Percentiles rank a stretch among this genome's conserved stretches.
Evolutionary conservation across 176 grass and related monocot genomes (phyloP).

Genomic region (Pharus latifolius): DNA sequence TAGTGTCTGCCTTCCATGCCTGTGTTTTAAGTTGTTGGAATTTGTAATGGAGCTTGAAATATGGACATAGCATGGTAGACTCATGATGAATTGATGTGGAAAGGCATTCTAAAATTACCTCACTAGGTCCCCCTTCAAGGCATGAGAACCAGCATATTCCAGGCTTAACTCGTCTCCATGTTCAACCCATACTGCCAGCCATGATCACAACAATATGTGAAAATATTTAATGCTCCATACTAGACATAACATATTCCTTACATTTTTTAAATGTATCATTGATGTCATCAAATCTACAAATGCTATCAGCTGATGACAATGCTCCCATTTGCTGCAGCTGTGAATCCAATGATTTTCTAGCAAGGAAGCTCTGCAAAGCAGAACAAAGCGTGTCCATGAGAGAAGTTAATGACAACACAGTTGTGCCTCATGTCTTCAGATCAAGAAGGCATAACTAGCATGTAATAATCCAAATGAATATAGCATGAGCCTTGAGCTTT

Average conservation of each 20-base stretch:
- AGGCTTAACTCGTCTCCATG: slow-evolving; percentile 97
- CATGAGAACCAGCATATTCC: slow-evolving; percentile 91
- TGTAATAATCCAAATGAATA: neutral
- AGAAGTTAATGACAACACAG: neutral
- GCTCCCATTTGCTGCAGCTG: slow-evolving; percentile 69
- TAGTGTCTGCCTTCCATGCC: slow-evolving; percentile 90
- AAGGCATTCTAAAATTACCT: slow-evolving; percentile 43
- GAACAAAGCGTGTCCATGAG: slow-evolving; percentile 10
- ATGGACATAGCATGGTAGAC: neutral
- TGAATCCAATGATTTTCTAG: slow-evolving; percentile 68
- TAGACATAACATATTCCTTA: slow-evolving; percentile 32
- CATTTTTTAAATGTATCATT: slow-evolving; percentile 78
- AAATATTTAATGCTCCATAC: neutral
- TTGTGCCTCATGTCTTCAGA: too few species aligned
- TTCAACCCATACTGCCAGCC: slow-evolving; percentile 73
- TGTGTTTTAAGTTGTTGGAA: slow-evolving; percentile 21
- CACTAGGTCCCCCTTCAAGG: slow-evolving; percentile 89
- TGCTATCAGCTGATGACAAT: slow-evolving; percentile 68
- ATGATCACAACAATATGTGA: slow-evolving; percentile 6
- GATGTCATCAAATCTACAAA: slow-evolving; percentile 47
- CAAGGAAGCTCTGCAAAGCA: slow-evolving; percentile 72
- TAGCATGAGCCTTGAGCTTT: neutral
- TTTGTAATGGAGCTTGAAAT: slow-evolving; percentile 9
- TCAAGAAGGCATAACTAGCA: slow-evolving; percentile 12
- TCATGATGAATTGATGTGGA: neutral